A percentile compares a stretch with the other conserved stretches of the same genome.
phyloP scores from a whole-genome alignment of 2,329 filamentous ascomycete species.

The Nigrograna mackinnonii region DNA sequence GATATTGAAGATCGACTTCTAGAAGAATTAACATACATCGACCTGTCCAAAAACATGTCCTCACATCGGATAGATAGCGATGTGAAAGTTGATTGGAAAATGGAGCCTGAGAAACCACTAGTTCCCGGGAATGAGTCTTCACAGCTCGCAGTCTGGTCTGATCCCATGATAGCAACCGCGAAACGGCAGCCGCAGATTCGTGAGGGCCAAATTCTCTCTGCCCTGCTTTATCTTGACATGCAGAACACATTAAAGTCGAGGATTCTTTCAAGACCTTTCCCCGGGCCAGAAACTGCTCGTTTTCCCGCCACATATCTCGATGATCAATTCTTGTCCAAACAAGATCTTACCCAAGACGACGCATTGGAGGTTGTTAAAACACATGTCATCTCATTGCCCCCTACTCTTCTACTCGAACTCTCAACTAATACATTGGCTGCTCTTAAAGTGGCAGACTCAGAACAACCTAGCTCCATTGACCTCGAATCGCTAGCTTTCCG shows the following conservation, averaged over 20 bases:
- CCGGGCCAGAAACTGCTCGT: constrained; percentile 19
- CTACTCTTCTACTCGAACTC: constrained; percentile 17
- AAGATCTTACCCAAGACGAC: constrained; percentile 6
- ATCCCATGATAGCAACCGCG: constrained; percentile 1
- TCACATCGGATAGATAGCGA: too few relatives aligned
- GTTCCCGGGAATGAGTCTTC: background rate
- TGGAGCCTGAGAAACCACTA: background rate
- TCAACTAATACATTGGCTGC: constrained; percentile 14
- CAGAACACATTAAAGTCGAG: constrained; percentile 15
- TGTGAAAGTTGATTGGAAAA: background rate
- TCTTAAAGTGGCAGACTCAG: constrained; percentile 6
- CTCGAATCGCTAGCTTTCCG: constrained; percentile 25
- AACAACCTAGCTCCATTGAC: constrained; percentile 8
- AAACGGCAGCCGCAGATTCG: constrained; percentile 15
- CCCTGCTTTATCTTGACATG: constrained; percentile 35
- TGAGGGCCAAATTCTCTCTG: constrained; percentile 37
- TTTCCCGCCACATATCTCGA: constrained; percentile 40
- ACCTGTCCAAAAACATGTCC: constrained; percentile 13
- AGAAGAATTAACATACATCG: constrained; percentile 23
- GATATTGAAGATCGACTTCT: constrained; percentile 14
- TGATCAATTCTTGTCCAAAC: constrained; percentile 27
- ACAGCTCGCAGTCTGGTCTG: constrained; percentile 11
- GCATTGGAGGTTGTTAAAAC: constrained; percentile 8
- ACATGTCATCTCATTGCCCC: constrained; percentile 20
- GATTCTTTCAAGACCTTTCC: constrained; percentile 30